Conservation (phyloP, 2,329 filamentous ascomycete species). For the Fusarium sp. region DNA sequence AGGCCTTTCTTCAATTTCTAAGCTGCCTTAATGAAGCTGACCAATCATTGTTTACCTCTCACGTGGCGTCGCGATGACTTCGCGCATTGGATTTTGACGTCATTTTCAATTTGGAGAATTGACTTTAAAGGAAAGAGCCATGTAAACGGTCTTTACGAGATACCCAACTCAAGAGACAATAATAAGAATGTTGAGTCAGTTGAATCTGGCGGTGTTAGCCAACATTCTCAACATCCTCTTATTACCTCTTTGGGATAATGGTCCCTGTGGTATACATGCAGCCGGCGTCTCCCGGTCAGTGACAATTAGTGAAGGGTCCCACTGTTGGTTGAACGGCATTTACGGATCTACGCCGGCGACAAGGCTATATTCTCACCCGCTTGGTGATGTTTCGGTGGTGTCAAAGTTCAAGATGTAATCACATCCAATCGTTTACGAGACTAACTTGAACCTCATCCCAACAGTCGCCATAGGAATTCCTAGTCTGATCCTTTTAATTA, state of each 20-base stretch:
- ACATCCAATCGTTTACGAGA: constrained; percentile 9
- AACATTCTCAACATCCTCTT: neutral
- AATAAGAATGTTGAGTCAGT: neutral
- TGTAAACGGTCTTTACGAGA: neutral
- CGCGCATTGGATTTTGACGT: constrained; percentile 42
- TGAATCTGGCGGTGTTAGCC: no score
- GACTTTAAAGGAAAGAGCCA: neutral
- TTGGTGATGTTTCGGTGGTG: neutral
- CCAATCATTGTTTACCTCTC: constrained; percentile 47
- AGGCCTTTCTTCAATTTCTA: constrained; percentile 48
- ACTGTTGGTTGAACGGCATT: constrained; percentile 4
- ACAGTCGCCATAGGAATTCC: neutral
- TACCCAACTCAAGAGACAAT: neutral
- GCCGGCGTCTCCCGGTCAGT: constrained; percentile 25
- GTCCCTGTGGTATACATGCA: constrained; percentile 15
- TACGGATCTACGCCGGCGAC: constrained; percentile 26
- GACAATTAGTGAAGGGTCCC: constrained; percentile 5
- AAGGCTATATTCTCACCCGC: constrained; percentile 11
- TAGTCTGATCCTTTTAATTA: neutral
- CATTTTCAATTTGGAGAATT: constrained; percentile 26
- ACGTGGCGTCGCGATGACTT: constrained; percentile 46
- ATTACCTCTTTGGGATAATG: constrained; percentile 13
- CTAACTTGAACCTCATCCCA: neutral
- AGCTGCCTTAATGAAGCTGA: constrained; percentile 39
- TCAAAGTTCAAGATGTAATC: neutral